These are phyloP conservation scores for Mycogone perniciosa DNA, from an alignment of 2,329 filamentous ascomycete species.

Conservation along the genomic window DNA sequence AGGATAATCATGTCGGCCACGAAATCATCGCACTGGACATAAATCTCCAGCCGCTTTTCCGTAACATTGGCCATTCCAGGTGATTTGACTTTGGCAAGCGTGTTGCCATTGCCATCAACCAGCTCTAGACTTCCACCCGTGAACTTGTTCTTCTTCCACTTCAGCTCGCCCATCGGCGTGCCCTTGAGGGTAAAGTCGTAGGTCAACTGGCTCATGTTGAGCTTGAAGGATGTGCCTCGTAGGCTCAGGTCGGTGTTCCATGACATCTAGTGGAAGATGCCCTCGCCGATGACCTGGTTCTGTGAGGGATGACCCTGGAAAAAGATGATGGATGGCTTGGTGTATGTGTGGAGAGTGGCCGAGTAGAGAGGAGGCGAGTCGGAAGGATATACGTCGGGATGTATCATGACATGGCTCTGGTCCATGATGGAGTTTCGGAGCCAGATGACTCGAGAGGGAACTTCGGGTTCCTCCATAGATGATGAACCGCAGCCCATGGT, in stretches of 20 bases:
- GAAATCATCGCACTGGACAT: conserved; percentile 18
- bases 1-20: conserved; percentile 19
- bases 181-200: conserved; percentile 15
- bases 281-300: conserved; percentile 16
- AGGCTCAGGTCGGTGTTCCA: conserved; percentile 16
- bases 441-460: conserved; percentile 3
- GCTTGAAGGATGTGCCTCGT: conserved; percentile 16
- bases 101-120: conserved; percentile 14
- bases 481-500: conserved; percentile 7
- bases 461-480: not conserved
- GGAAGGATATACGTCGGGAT: conserved; percentile 12
- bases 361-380: conserved; percentile 18
- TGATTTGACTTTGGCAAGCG: conserved; percentile 18
- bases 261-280: conserved; percentile 15
- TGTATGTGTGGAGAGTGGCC: conserved; percentile 11
- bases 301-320: conserved; percentile 14
- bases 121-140: conserved; percentile 15
- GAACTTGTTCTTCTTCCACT: conserved; percentile 21
- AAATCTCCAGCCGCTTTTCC: conserved; percentile 18
- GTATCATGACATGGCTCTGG: conserved; percentile 11
- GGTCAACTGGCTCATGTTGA: conserved; percentile 14
- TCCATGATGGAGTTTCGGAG: conserved; percentile 2
- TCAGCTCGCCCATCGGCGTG: conserved; percentile 18
- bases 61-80: conserved; percentile 3
- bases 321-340: conserved; percentile 15